Evolutionary conservation across 306 rosid species (phyloP), one percentile per base, ranked within the genome.

Genomic region (Datisca glomerata): DNA sequence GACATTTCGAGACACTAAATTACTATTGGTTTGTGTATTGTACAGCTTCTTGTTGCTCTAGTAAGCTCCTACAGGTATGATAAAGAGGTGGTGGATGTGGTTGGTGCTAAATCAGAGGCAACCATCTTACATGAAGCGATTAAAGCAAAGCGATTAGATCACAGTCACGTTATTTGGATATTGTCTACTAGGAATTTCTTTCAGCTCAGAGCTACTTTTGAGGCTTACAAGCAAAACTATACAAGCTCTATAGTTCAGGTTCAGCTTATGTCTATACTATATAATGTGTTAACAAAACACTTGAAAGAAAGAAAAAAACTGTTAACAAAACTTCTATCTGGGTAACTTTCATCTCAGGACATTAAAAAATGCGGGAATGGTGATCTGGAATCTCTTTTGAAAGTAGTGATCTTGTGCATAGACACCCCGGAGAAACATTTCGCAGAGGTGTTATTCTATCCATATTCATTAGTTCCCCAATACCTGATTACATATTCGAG

Each of bases 371-470:
- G 77, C 43, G 98, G 80, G 14, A 45, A 45, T 6, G 66, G 80
- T 22, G 84, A 80, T 37, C 54, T 84, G 53, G 74, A 50, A 34
- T 61, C 78, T 51, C 69, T 91, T 20, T 53, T 84, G 46, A 47
- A 47, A 40, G 37, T 66, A 20, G 68, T 54, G 2, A 59, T 80
- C 42, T 29, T 54, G 78, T 91, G 93, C 74, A 56, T 84, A 36
- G 84, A 70, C 5, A 34, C 55, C 36, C 96, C 98, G 0, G 85
- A 78, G 70, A 73, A 75, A 60, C 89, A 91, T 68, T 91, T 91
- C 60, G 98, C 98, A 3, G 56, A 68, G 98, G 98, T 91, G 53
- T n/a, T n/a, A n/a, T n/a, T n/a, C n/a, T n/a, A n/a, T n/a, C n/a
- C n/a, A n/a, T n/a, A n/a, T n/a, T n/a, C n/a, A n/a, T n/a, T n/a